Conservation (phyloP, 768 basidiomycete species). For the Neoboletus magnificus region DNA sequence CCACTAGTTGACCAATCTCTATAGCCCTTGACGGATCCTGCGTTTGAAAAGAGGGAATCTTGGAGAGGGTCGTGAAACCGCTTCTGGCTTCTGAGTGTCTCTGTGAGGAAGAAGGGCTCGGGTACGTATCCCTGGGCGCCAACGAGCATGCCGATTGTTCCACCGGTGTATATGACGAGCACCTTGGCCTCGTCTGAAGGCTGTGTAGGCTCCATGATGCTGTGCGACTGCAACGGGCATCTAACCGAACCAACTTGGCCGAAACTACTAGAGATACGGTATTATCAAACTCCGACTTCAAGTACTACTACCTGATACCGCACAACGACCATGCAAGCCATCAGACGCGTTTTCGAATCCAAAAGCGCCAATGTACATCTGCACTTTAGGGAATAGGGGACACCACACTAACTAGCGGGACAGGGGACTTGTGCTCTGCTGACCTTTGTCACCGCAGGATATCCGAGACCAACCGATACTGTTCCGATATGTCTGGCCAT, state of each 20-base stretch:
- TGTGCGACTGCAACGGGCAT: not conserved
- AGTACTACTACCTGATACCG: not conserved
- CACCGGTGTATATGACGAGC: constrained; percentile 87
- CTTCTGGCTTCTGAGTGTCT: constrained; percentile 75
- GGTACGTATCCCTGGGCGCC: constrained; percentile 76
- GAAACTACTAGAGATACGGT: not conserved
- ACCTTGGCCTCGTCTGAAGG: constrained; percentile 71
- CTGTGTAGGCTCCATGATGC: constrained; percentile 46
- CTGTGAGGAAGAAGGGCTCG: constrained; percentile 84
- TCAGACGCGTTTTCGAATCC: constrained; percentile 26
- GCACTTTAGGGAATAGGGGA: not conserved
- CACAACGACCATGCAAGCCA: constrained; percentile 24
- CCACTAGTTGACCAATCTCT: constrained; percentile 71
- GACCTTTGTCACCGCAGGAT: constrained; percentile 95
- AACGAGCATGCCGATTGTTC: constrained; percentile 87
- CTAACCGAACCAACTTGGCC: not conserved
- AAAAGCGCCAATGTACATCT: constrained; percentile 19
- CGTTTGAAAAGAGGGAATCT: constrained; percentile 81
- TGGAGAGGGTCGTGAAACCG: constrained; percentile 91
- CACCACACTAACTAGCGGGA: constrained; percentile 3
- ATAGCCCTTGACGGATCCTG: constrained; percentile 75
- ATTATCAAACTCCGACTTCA: constrained; percentile 3
- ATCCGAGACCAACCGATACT: constrained; percentile 74
- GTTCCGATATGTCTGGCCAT: constrained; percentile 87
- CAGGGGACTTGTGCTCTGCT: constrained; percentile 56